Percentiles rank a stretch among this genome's conserved stretches.
Evolutionary conservation across 352 stramenopile genomes (phyloP).

Genomic region (Globisporangium nagaii): DNA sequence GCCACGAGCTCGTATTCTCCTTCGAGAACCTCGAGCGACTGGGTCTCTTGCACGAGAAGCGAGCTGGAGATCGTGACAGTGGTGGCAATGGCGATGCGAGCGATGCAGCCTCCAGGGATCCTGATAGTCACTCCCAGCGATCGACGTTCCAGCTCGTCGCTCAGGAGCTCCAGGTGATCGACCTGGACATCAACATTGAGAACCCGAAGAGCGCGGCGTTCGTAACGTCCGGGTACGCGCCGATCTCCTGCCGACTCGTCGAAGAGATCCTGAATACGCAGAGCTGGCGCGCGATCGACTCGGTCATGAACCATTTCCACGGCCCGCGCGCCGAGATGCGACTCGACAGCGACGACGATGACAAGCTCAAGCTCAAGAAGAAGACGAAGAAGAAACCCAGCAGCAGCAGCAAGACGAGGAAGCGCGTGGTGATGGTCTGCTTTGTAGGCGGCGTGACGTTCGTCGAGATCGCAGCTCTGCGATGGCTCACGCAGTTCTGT

Average conservation of each 20-base stretch:
- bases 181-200: constrained; percentile 51
- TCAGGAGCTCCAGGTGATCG: constrained; percentile 32
- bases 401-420: constrained; percentile 7
- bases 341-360: constrained; percentile 10
- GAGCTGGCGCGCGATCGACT: constrained; percentile 41
- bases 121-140: neutral
- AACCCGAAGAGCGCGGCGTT: constrained; percentile 54
- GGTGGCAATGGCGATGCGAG: neutral
- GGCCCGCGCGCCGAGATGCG: constrained; percentile 56
- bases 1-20: constrained; percentile 66
- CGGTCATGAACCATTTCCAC: constrained; percentile 38
- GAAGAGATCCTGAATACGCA: constrained; percentile 54
- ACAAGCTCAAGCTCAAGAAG: constrained; percentile 8
- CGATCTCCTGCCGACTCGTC: constrained; percentile 61
- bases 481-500: constrained; percentile 70
- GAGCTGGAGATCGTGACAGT: neutral
- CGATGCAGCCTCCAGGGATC: neutral
- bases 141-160: constrained; percentile 25
- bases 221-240: constrained; percentile 66
- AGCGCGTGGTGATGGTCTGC: constrained; percentile 52
- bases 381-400: constrained; percentile 22
- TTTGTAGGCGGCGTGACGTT: constrained; percentile 70
- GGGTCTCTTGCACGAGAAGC: constrained; percentile 35
- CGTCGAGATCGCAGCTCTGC: constrained; percentile 65
- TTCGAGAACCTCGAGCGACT: constrained; percentile 57